Percentiles rank a stretch among this genome's conserved stretches.
These are phyloP conservation scores for Huntiella moniliformis DNA, from an alignment of 2,329 filamentous ascomycete species.

Conservation along the genomic window DNA sequence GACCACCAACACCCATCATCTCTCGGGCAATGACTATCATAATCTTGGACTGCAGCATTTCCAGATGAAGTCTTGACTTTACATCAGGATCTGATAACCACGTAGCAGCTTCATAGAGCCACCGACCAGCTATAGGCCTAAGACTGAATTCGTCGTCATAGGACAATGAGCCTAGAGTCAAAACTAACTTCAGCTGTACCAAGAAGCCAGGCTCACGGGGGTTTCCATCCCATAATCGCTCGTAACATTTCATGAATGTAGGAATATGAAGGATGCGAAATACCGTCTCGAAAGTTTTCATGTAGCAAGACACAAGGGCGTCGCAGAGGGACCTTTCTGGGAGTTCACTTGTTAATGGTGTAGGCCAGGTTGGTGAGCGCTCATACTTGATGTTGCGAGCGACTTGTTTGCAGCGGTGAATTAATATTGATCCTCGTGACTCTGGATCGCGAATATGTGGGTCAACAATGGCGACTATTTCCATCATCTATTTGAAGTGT, in stretches of 20 bases:
- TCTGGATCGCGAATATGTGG: slow-evolving; percentile 20
- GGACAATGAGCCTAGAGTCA: slow-evolving; percentile 36
- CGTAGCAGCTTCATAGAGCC: slow-evolving; percentile 37
- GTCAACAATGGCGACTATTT: slow-evolving; percentile 19
- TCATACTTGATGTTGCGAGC: slow-evolving; percentile 32
- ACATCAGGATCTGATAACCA: slow-evolving; percentile 34
- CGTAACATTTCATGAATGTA: slow-evolving; percentile 29
- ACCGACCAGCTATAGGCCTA: slow-evolving; percentile 29
- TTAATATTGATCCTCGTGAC: slow-evolving; percentile 18
- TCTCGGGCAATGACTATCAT: slow-evolving; percentile 27
- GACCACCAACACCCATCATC: slow-evolving; percentile 20
- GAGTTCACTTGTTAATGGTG: slow-evolving; percentile 23
- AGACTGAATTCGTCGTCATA: slow-evolving; percentile 33
- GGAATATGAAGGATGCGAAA: slow-evolving; percentile 34
- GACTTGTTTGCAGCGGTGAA: slow-evolving; percentile 34
- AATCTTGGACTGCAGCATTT: slow-evolving; percentile 28
- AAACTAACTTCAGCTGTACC: slow-evolving; percentile 36
- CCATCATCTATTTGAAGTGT: slow-evolving; percentile 3
- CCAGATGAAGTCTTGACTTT: slow-evolving; percentile 31
- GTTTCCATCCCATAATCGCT: slow-evolving; percentile 26
- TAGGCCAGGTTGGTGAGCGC: slow-evolving; percentile 29
- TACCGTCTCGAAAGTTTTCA: slow-evolving; percentile 27
- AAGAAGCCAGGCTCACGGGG: slow-evolving; percentile 26
- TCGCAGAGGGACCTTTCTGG: slow-evolving; percentile 28
- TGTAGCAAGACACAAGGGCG: slow-evolving; percentile 29